Percentiles rank a stretch among this genome's conserved stretches.
phyloP scores from a whole-genome alignment of 2,329 filamentous ascomycete species.

The Verticillium klebahnii region DNA sequence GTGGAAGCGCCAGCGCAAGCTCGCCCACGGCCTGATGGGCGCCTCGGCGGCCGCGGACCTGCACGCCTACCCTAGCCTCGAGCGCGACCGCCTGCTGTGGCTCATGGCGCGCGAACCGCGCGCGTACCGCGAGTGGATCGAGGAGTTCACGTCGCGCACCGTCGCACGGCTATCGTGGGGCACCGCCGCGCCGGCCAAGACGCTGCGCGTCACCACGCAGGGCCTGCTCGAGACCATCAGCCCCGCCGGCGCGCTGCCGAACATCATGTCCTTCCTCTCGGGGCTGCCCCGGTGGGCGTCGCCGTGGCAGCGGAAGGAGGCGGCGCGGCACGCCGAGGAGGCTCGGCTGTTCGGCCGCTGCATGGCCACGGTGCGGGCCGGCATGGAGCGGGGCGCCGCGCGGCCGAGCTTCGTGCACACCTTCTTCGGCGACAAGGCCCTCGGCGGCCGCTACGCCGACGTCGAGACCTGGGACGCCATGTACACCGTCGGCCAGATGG shows the following conservation, averaged over 20 bases:
- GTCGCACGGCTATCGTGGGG: constrained; percentile 42
- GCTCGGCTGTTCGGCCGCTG: constrained; percentile 30
- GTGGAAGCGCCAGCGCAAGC: constrained; percentile 44
- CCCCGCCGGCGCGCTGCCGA: constrained; percentile 38
- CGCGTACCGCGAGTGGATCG: constrained; percentile 40
- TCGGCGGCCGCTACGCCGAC: constrained; percentile 17
- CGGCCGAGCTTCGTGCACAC: constrained; percentile 36
- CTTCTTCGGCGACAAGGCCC: constrained; percentile 27
- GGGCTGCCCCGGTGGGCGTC: constrained; percentile 32
- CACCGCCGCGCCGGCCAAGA: constrained; percentile 30
- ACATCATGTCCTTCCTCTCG: constrained; percentile 31
- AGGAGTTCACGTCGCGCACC: constrained; percentile 42
- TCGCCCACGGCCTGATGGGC: constrained; percentile 38
- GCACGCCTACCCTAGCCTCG: constrained; percentile 36
- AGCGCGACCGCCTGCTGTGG: constrained; percentile 37
- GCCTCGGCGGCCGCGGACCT: constrained; percentile 18
- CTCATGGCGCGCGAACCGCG: constrained; percentile 31
- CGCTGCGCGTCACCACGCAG: constrained; percentile 38
- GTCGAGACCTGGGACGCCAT: constrained; percentile 31
- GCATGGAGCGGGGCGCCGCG: constrained; percentile 23
- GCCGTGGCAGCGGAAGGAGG: constrained; percentile 41
- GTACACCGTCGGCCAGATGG: constrained; percentile 39
- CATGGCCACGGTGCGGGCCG: constrained; percentile 28
- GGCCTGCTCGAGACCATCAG: constrained; percentile 41
- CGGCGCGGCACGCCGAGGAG: constrained; percentile 32